Percentiles rank a stretch among this genome's conserved stretches.
Conservation (phyloP, 2,329 filamentous ascomycete species). For the Chaetomium globosum region DNA sequence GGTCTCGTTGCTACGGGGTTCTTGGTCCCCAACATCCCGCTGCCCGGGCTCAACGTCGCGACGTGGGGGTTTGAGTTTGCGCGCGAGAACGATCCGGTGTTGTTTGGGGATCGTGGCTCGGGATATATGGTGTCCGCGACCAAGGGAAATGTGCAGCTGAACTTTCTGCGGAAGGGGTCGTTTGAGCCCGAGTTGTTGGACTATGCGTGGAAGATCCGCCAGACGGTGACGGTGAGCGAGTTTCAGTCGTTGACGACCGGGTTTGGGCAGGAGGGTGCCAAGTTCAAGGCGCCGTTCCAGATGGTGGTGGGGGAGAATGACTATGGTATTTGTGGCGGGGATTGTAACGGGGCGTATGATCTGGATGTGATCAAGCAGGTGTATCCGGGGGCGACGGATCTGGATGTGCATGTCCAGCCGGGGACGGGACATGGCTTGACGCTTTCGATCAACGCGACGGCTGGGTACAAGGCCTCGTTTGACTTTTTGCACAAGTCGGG, state of each 20-base stretch:
- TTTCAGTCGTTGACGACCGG: background rate
- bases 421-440: slow-evolving; percentile 7
- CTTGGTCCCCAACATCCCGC: background rate
- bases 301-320: slow-evolving; percentile 1
- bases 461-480: slow-evolving; percentile 3
- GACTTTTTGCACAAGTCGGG: background rate
- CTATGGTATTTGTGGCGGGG: slow-evolving; percentile 1
- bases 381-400: background rate
- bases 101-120: background rate
- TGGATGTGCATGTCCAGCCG: slow-evolving; percentile 2
- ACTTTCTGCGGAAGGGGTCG: background rate
- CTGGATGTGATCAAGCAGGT: background rate
- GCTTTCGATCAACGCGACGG: background rate
- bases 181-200: slow-evolving; percentile 3
- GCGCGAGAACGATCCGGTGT: background rate
- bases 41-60: background rate
- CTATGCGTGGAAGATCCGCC: background rate
- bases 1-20: slow-evolving; percentile 3
- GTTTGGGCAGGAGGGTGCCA: background rate
- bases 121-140: slow-evolving; percentile 1
- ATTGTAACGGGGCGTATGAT: background rate
- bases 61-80: slow-evolving; percentile 1
- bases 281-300: background rate
- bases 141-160: background rate
- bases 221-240: background rate